Evolutionary conservation across 805 yeast genomes (phyloP).

Genomic region (Yarrowia sp.): DNA sequence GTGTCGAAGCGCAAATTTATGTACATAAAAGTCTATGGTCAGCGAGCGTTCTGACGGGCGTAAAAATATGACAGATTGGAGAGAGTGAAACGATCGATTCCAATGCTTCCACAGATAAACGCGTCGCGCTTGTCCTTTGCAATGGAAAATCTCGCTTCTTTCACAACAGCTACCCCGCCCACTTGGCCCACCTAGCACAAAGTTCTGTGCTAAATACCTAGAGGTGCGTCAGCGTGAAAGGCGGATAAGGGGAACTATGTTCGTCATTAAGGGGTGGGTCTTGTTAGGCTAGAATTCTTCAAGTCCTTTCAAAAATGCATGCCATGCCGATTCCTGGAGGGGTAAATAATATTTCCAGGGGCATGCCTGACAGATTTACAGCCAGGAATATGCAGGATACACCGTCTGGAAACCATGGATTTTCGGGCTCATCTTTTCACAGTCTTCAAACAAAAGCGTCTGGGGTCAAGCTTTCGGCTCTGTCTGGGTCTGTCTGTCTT

Average conservation of each 20-base stretch:
- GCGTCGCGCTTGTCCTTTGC: no score
- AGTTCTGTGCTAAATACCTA: conserved; percentile 6
- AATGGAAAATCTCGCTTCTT: no score
- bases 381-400: not conserved
- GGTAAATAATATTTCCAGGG: not conserved
- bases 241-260: conserved; percentile 23
- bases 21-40: conserved; percentile 12
- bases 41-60: not conserved
- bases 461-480: conserved; percentile 33
- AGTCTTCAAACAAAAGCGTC: not conserved
- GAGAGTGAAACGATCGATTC: no score
- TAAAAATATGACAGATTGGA: not conserved
- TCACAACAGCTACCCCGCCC: conserved; percentile 5
- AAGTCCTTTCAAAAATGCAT: not conserved
- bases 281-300: not conserved
- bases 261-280: conserved; percentile 23
- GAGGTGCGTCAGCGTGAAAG: conserved; percentile 22
- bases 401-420: no score
- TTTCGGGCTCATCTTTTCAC: no score
- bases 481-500: conserved; percentile 8
- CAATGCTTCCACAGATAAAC: no score
- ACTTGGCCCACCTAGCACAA: conserved; percentile 5
- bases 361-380: no score
- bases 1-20: conserved; percentile 29
- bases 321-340: not conserved